Conservation (phyloP, 1,284 basidiomycete species). For the Pseudozyma tsukubaensis region DNA sequence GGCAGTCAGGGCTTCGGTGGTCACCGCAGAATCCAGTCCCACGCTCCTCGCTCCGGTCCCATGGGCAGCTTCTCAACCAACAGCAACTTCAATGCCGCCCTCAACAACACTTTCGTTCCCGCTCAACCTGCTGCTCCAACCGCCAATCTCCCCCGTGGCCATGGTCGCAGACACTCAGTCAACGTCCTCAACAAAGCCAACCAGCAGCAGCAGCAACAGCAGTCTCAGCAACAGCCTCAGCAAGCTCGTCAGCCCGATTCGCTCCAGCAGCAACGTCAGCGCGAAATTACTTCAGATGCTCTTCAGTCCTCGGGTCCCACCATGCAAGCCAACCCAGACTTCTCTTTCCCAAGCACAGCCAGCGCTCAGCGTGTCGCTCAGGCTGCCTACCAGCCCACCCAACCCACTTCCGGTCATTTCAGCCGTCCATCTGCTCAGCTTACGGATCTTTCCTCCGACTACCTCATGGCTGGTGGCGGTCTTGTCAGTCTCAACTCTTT, state of each 20-base stretch:
- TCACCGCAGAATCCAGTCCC: constrained; percentile 89
- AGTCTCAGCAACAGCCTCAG: constrained; percentile 22
- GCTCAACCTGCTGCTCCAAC: constrained; percentile 21
- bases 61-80: constrained; percentile 71
- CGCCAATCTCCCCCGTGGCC: constrained; percentile 74
- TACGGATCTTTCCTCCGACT: constrained; percentile 62
- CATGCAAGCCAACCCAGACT: constrained; percentile 58
- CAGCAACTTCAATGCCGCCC: constrained; percentile 25
- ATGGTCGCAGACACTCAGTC: constrained; percentile 91
- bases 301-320: constrained; percentile 23
- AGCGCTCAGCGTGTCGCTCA: constrained; percentile 39
- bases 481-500: constrained; percentile 58
- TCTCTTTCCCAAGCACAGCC: constrained; percentile 53
- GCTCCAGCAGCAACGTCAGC: constrained; percentile 17
- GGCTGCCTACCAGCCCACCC: constrained; percentile 32
- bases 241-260: constrained; percentile 14
- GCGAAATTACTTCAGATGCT: constrained; percentile 16
- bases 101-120: constrained; percentile 31
- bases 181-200: constrained; percentile 75
- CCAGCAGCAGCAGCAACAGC: constrained; percentile 45
- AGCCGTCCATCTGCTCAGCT: constrained; percentile 65
- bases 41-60: constrained; percentile 75
- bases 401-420: constrained; percentile 47
- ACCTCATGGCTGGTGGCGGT: constrained; percentile 66
- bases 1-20: constrained; percentile 30